These are phyloP conservation scores for Fusarium heterosporum DNA, from an alignment of 2,329 filamentous ascomycete genomes.

Conservation along the genomic window DNA sequence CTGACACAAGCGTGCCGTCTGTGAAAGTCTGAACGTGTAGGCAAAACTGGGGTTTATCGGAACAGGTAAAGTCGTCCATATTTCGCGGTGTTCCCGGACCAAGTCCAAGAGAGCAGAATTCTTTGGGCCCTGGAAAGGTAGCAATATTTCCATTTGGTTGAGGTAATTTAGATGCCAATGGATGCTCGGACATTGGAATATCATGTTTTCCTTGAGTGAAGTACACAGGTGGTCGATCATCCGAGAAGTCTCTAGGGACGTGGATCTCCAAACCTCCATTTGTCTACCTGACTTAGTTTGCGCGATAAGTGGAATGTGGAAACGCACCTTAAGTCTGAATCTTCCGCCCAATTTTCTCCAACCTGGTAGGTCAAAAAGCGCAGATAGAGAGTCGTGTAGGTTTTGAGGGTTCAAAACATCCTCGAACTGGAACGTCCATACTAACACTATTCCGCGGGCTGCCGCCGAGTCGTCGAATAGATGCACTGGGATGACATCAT, in stretches of 20 bases:
- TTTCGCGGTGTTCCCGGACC: slow-evolving; percentile 6
- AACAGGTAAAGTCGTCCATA: slow-evolving; percentile 18
- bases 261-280: slow-evolving; percentile 21
- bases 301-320: too few relatives aligned
- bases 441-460: slow-evolving; percentile 15
- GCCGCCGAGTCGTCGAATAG: slow-evolving; percentile 24
- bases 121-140: slow-evolving; percentile 13
- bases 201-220: slow-evolving; percentile 12
- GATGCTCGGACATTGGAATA: not conserved
- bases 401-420: slow-evolving; percentile 17
- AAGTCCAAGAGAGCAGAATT: slow-evolving; percentile 19
- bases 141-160: not conserved
- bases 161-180: slow-evolving; percentile 16
- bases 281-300: not conserved
- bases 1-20: slow-evolving; percentile 22
- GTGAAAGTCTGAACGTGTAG: slow-evolving; percentile 24
- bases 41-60: slow-evolving; percentile 20
- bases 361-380: slow-evolving; percentile 6
- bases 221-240: slow-evolving; percentile 2
- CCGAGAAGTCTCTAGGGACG: not conserved
- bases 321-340: slow-evolving; percentile 19
- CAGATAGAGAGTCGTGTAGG: slow-evolving; percentile 2
- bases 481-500: slow-evolving; percentile 29
- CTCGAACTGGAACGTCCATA: slow-evolving; percentile 29
- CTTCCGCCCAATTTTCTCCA: slow-evolving; percentile 27